Percentiles rank a stretch among this genome's conserved stretches.
These are phyloP conservation scores for Lipomyces yarrowii DNA, from an alignment of 1,139 yeast species.

Conservation along the genomic window DNA sequence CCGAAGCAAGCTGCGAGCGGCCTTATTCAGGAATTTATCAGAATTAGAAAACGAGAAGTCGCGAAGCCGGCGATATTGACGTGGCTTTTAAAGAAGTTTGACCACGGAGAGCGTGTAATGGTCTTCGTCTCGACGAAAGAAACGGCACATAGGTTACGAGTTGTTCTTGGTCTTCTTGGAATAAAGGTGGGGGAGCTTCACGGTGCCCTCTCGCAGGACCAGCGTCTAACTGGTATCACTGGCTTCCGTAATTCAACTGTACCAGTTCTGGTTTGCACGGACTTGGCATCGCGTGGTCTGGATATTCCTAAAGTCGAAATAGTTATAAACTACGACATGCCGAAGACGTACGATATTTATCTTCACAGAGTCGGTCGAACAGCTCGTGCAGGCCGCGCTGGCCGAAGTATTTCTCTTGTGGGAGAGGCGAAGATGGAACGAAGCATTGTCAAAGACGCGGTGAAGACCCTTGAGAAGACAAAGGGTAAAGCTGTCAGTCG, in stretches of 20 bases:
- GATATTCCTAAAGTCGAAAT: constrained; percentile 97
- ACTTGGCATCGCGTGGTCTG: constrained; percentile 97
- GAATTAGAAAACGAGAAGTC: constrained; percentile 87
- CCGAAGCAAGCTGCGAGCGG: constrained; percentile 91
- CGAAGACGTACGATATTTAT: constrained; percentile 85
- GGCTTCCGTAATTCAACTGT: constrained; percentile 80
- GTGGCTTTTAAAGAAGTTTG: constrained; percentile 66
- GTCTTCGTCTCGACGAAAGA: constrained; percentile 92
- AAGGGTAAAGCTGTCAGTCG: constrained; percentile 67
- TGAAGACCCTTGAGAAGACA: constrained; percentile 59
- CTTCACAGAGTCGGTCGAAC: constrained; percentile 99
- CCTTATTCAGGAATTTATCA: constrained; percentile 86
- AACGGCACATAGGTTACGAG: constrained; percentile 81
- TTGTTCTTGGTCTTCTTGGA: constrained; percentile 83
- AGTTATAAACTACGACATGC: constrained; percentile 95
- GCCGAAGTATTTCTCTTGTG: constrained; percentile 88
- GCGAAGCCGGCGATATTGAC: constrained; percentile 81
- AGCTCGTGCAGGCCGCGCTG: constrained; percentile 98
- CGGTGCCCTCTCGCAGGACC: constrained; percentile 94
- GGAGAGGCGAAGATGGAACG: constrained; percentile 88
- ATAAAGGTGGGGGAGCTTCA: constrained; percentile 89
- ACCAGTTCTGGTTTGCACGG: constrained; percentile 92
- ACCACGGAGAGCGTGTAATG: constrained; percentile 72
- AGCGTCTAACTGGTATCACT: constrained; percentile 81
- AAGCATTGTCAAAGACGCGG: constrained; percentile 83